Evolutionary conservation across 192 early-diverging fungal genomes (phyloP).

Genomic region (Glomus cerebriforme): DNA sequence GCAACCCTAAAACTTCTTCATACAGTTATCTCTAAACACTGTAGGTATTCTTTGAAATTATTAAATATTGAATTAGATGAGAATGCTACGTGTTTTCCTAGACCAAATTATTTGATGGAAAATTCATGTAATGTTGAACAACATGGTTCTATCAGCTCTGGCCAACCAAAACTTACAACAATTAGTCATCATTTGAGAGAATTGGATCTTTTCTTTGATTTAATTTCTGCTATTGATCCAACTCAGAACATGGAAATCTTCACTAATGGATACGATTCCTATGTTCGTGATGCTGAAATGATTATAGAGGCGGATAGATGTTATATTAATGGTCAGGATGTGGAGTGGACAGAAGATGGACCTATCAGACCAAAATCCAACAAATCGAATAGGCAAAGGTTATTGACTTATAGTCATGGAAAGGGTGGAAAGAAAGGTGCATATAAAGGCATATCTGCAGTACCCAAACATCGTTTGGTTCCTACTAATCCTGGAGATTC

Average conservation of each 20-base stretch:
- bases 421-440: slow-evolving; percentile 56
- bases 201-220: slow-evolving; percentile 58
- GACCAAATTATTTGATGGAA: slow-evolving; percentile 31
- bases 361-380: slow-evolving; percentile 35
- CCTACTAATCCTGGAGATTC: slow-evolving; percentile 60
- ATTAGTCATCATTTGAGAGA: slow-evolving; percentile 60
- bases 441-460: slow-evolving; percentile 31
- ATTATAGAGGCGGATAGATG: slow-evolving; percentile 52
- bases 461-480: slow-evolving; percentile 45
- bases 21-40: slow-evolving; percentile 74
- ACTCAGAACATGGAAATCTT: slow-evolving; percentile 53
- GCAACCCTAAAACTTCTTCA: slow-evolving; percentile 80
- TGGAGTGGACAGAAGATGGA: slow-evolving; percentile 31
- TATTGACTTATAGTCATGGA: slow-evolving; percentile 32
- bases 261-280: slow-evolving; percentile 56
- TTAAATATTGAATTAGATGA: slow-evolving; percentile 70
- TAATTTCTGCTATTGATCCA: slow-evolving; percentile 57
- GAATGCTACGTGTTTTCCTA: slow-evolving; percentile 46
- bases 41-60: slow-evolving; percentile 72
- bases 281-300: slow-evolving; percentile 55
- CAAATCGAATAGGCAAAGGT: slow-evolving; percentile 42
- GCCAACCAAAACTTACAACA: slow-evolving; percentile 39
- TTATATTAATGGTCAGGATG: slow-evolving; percentile 46
- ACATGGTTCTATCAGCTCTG: neutral
- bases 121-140: neutral